Percentiles rank a stretch among this genome's conserved stretches.
Conservation (phyloP, 1,139 yeast species). For the Yamadazyma kanchanaburiensis region DNA sequence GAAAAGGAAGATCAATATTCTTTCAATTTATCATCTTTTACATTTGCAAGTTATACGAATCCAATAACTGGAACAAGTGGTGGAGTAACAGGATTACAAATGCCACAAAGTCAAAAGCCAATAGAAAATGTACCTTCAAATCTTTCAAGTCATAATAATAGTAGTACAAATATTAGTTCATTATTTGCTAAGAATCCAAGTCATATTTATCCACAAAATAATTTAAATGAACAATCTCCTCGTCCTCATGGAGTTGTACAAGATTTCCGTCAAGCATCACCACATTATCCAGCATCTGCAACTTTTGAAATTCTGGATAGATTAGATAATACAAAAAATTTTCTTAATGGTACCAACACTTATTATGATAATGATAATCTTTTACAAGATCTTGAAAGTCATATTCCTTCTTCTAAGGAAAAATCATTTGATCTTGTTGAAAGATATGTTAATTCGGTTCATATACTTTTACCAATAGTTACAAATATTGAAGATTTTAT, state of each 20-base stretch:
- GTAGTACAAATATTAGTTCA: slow-evolving; percentile 20
- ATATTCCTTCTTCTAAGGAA: slow-evolving; percentile 36
- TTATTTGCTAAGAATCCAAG: slow-evolving; percentile 17
- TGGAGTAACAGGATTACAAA: slow-evolving; percentile 1
- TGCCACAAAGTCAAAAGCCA: slow-evolving; percentile 3
- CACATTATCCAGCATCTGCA: slow-evolving; percentile 26
- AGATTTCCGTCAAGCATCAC: slow-evolving; percentile 16
- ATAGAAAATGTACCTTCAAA: slow-evolving; percentile 4
- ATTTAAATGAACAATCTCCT: slow-evolving; percentile 1
- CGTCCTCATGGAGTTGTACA: background rate
- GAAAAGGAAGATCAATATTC: slow-evolving; percentile 31
- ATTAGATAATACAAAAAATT: slow-evolving; percentile 39
- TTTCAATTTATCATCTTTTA: slow-evolving; percentile 35
- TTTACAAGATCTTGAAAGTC: slow-evolving; percentile 30
- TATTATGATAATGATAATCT: slow-evolving; percentile 36
- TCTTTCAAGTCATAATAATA: slow-evolving; percentile 11
- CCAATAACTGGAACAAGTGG: slow-evolving; percentile 1
- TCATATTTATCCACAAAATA: slow-evolving; percentile 10
- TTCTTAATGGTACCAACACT: slow-evolving; percentile 43
- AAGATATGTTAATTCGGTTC: slow-evolving; percentile 50
- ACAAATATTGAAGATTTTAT: slow-evolving; percentile 41
- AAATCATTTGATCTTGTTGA: slow-evolving; percentile 49
- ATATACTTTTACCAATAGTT: slow-evolving; percentile 50
- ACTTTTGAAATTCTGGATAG: slow-evolving; percentile 16
- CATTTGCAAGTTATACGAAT: slow-evolving; percentile 14